phyloP scores from a whole-genome alignment of 768 basidiomycete genomes.

The Roridomyces roridus region DNA sequence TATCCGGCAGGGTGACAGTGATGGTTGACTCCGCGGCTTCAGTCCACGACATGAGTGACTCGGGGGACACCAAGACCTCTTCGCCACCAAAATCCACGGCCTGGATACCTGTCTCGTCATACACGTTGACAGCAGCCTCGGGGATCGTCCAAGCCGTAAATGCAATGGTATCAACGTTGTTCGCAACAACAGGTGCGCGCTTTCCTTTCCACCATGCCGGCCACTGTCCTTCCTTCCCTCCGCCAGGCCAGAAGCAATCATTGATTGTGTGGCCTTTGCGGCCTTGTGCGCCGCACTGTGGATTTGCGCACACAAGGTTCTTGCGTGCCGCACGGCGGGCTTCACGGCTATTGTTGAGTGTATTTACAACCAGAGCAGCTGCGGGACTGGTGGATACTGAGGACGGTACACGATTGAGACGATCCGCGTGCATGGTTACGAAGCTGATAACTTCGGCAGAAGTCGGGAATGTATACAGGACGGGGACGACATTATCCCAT shows the following conservation, averaged over 20 bases:
- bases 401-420: background rate
- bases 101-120: background rate
- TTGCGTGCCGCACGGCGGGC: constrained; percentile 4
- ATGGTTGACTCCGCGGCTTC: background rate
- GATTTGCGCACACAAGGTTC: constrained; percentile 5
- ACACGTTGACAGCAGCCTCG: background rate
- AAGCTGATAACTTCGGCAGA: constrained; percentile 16
- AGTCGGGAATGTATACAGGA: constrained; percentile 1
- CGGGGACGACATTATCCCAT: constrained; percentile 20
- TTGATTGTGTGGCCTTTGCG: constrained; percentile 1
- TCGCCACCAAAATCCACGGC: background rate
- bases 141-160: constrained; percentile 6
- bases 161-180: background rate
- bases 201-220: constrained; percentile 19
- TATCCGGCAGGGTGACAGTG: background rate
- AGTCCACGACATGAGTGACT: constrained; percentile 4
- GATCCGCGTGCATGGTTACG: constrained; percentile 8
- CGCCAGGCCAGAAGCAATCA: constrained; percentile 19
- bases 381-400: background rate
- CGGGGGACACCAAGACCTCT: background rate
- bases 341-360: background rate
- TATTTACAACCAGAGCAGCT: background rate
- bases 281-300: background rate
- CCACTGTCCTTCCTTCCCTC: constrained; percentile 19
- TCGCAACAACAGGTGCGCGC: background rate